phyloP scores from a whole-genome alignment of 1,284 basidiomycete species.

The Rhodotorula sp. region DNA sequence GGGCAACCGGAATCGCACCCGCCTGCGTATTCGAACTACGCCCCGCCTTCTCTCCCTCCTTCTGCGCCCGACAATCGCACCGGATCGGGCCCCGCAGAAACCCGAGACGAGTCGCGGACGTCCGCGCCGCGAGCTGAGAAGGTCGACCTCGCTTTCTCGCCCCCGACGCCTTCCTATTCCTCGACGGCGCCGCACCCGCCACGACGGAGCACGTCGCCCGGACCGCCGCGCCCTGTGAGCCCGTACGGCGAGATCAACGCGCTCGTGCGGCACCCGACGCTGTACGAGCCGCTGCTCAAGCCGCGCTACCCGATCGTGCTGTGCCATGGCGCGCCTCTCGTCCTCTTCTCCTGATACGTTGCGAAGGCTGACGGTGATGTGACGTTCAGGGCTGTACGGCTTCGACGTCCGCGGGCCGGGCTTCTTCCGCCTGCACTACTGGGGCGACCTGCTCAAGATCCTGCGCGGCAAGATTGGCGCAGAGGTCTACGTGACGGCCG shows the following conservation, averaged over 20 bases:
- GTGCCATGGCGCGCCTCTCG: conserved; percentile 75
- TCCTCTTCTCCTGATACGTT: background rate
- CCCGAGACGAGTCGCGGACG: too few relatives aligned
- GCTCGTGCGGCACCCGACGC: conserved; percentile 42
- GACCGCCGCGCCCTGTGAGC: conserved; percentile 9
- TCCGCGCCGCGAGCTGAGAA: background rate
- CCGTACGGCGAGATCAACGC: conserved; percentile 43
- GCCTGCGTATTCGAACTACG: background rate
- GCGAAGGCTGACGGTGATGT: background rate
- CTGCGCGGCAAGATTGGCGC: conserved; percentile 81
- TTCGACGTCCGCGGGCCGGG: conserved; percentile 63
- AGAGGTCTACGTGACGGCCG: conserved; percentile 92
- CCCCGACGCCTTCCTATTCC: background rate
- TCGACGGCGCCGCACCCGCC: background rate
- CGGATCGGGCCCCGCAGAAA: too few relatives aligned
- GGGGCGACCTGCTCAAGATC: conserved; percentile 84
- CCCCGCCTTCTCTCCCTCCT: background rate
- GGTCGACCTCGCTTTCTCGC: background rate
- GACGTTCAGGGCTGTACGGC: conserved; percentile 77
- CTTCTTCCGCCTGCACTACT: conserved; percentile 83
- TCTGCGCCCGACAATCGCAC: background rate
- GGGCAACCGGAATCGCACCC: too few relatives aligned
- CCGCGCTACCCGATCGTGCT: conserved; percentile 90
- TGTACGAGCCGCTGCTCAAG: conserved; percentile 62
- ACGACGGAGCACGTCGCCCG: background rate